Base-by-base conservation (phyloP, 371 early-diverging fungal genomes). In the Mortierella sp. region DNA sequence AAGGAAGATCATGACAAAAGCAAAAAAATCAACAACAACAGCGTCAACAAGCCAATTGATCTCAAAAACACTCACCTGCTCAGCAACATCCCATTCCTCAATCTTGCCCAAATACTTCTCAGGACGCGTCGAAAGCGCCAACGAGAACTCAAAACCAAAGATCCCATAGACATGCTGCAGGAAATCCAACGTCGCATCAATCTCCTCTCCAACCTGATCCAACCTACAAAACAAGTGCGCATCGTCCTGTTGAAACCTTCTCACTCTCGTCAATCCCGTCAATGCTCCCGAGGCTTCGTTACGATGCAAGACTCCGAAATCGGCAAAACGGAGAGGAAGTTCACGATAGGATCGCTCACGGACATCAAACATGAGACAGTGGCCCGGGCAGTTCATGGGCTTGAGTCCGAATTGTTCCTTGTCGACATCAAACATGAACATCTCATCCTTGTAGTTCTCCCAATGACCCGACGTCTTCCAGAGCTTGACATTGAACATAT, bases 351-450 rank as follows among this genome's bases (percentile, higher is more conserved):
- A 97, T 57, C 98, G 95, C 74, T 98, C 98, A 60, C 96, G 92
- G 77, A 95, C 92, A 76, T 90, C 96, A 92, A 99, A 99, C 94
- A 99, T 97, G 79, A 99, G 89, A 91, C 99, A 99, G 88, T 99
- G 99, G 19, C 98, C 99, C 48, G 99, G 99, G 88, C 99, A 99
- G 93, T 99, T 99, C 99, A 99, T 99, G 6, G 99, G 99, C 92
- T 99, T 99, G 76, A 99, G 91, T 8, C 96, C 99, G 90, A 94
- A 97, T 82, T 93, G 90, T 82, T 96, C 97, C 90, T 97, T 96
- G 91, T 94, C 94, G n/a, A 97, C 94, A 52, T 96, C 95, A 71
- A 99, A 94, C 79, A 93, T 91, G 90, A 99, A 99, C 99, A 99
- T 99, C 90, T 99, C 95, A 72, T 99, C 99, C 90, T 96, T 93